Evolutionary conservation across 75 land plant genomes (phyloP), one percentile per base, ranked within the genome.

Genomic region (Pinus taeda): DNA sequence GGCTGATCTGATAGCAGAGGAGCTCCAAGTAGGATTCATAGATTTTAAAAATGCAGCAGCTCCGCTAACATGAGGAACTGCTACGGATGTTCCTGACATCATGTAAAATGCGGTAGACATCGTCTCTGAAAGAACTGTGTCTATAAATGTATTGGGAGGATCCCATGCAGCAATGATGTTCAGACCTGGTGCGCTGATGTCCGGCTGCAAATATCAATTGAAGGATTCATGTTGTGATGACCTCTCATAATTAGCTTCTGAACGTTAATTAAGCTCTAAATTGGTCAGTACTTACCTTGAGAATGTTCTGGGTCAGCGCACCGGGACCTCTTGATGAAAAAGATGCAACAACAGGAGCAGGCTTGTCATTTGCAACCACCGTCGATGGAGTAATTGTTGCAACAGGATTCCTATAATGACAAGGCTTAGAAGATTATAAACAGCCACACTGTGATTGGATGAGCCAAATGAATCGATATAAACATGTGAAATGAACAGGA

Each of bases 241-340:
- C 5, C 6, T 6, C 49, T 7, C 49, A 45, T 45, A 45, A 45
- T 0, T 45, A 45, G 6, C 49, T 45, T 45, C 6, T 45, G 7
- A 45, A 4, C n/a, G n/a, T n/a, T n/a, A n/a, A n/a, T n/a, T n/a
- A n/a, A n/a, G n/a, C 0, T 6, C 5, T 45, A n/a, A 45, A 45
- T 45, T 45, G 6, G 49, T 45, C 6, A 45, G 49, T 5, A 15
- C 2, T 17, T 66, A 92, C 97, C 92, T 94, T 94, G 71, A 92
- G 80, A 71, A 94, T 77, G 85, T 83, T 82, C 42, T 79, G 80
- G 0, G 83, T 81, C 62, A 78, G 79, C 8, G 56, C 71, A 26
- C 85, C 79, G 63, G 97, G 97, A 0, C 94, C 97, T 73, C 91
- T 79, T 0, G 94, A 85, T 2, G 97, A 92, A 74, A 92, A 94